Base-by-base conservation (phyloP, 306 rosid species). In the Vachellia collinsii region DNA sequence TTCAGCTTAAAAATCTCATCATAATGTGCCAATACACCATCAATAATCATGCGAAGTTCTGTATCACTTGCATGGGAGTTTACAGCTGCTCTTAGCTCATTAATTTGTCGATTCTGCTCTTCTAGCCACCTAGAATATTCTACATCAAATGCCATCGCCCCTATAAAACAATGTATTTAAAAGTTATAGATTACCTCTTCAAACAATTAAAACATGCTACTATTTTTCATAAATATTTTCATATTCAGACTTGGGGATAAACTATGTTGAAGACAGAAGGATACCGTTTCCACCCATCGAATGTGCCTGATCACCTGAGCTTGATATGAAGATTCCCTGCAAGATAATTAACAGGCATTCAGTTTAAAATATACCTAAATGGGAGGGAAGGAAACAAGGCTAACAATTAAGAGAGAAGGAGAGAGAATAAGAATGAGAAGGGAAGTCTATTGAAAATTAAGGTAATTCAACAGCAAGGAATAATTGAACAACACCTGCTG, bases 221-320 rank as follows among this genome's bases (percentile, higher is more conserved):
- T 23, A 63, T 61, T 23, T 75, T n/a, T 64, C 8, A 50, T 47
- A 79, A 63, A 72, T 61, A 79, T 74, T 58, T 72, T 36, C 11
- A 77, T 59, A 77, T 63, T 63, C 69, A 25, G 61, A 71, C 37
- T 69, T 48, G 59, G n/a, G 38, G 67, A 11, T 59, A 75, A 63
- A 74, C 37, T 29, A 42, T 13, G 50, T 75, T 54, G 68, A 70
- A 70, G 83, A 72, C 73, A 78, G 79, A 66, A 59, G 74, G 71
- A 75, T 92, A 92, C 97, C 97, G 87, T 92, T 92, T 88, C 97
- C 97, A 81, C 97, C 88, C 86, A 81, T 85, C 64, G 97, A 89
- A 88, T 90, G 93, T 29, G 91, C 83, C 75, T 90, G 93, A 53
- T 92, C 94, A 64, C 93, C 93, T 0, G 93, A 76, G 84, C 87